Evolutionary conservation across 768 basidiomycete species (phyloP).

Genomic region (Hericium erinaceus): DNA sequence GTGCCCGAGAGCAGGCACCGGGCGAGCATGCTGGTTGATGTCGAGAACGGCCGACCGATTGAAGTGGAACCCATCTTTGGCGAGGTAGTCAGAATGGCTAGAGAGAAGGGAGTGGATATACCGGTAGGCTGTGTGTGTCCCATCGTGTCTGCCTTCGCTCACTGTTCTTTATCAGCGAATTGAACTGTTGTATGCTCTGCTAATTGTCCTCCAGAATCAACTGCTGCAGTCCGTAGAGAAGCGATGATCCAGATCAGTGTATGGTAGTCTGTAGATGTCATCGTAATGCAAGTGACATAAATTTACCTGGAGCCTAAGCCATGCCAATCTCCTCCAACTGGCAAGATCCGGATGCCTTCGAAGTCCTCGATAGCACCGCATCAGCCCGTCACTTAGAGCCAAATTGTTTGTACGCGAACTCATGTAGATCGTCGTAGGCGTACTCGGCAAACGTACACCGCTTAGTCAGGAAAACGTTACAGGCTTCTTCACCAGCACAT

Average conservation of each 20-base stretch:
- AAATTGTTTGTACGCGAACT: no score
- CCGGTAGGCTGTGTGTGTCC: constrained; percentile 34
- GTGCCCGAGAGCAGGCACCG: constrained; percentile 35
- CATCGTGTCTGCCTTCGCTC: background rate
- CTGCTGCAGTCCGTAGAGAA: constrained; percentile 37
- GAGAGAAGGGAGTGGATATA: constrained; percentile 31
- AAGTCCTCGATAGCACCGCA: no score
- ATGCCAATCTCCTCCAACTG: background rate
- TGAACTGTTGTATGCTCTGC: background rate
- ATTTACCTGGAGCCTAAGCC: background rate
- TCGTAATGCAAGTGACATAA: background rate
- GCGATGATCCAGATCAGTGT: constrained; percentile 76
- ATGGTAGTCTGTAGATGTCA: constrained; percentile 62
- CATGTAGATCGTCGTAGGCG: no score
- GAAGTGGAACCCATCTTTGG: constrained; percentile 64
- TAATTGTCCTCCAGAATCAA: background rate
- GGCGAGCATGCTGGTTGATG: constrained; percentile 58
- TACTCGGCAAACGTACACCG: no score
- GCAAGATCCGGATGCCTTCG: no score
- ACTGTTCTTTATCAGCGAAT: background rate
- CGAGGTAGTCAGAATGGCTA: constrained; percentile 47
- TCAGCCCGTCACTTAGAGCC: no score
- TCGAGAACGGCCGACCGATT: constrained; percentile 43
- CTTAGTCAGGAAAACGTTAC: no score
- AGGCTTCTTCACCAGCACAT: no score